These are phyloP conservation scores for Backusella luteola DNA, from an alignment of 192 early-diverging fungal species.

Conservation along the genomic window DNA sequence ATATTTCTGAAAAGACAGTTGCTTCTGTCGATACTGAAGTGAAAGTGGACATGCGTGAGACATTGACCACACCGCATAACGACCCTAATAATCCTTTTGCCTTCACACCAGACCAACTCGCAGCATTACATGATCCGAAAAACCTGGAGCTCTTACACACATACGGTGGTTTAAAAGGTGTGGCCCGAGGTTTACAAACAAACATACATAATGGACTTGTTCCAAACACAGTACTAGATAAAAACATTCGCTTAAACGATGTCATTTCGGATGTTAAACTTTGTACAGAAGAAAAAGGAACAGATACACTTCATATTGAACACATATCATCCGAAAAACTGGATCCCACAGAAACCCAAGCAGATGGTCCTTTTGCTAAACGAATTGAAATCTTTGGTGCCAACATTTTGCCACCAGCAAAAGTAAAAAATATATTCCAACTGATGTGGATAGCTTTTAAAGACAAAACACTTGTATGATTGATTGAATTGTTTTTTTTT, in stretches of 20 bases:
- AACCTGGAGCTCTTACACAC: slow-evolving; percentile 37
- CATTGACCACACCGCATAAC: slow-evolving; percentile 31
- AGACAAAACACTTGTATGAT: slow-evolving; percentile 71
- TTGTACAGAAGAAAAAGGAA: not conserved
- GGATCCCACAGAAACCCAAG: not conserved
- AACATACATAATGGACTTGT: slow-evolving; percentile 46
- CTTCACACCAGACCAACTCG: slow-evolving; percentile 49
- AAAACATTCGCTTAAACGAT: slow-evolving; percentile 30
- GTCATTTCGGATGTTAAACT: not conserved
- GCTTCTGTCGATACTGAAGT: slow-evolving; percentile 7
- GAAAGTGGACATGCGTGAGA: slow-evolving; percentile 16
- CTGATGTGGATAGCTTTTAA: slow-evolving; percentile 83
- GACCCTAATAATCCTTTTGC: slow-evolving; percentile 49
- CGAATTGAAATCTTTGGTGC: slow-evolving; percentile 62
- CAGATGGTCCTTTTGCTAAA: slow-evolving; percentile 39
- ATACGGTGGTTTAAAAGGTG: slow-evolving; percentile 51
- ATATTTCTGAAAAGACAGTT: slow-evolving; percentile 1
- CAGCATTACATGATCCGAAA: slow-evolving; percentile 60
- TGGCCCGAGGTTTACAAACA: slow-evolving; percentile 48
- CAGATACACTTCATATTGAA: not conserved
- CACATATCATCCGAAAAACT: not conserved
- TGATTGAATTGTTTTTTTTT: not conserved
- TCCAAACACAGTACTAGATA: slow-evolving; percentile 31
- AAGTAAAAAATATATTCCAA: slow-evolving; percentile 67
- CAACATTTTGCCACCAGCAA: slow-evolving; percentile 69